Evolutionary conservation across 495 filamentous ascomycete genomes (phyloP), one percentile per base, ranked within the genome.

Genomic region (Penicillium atrosanguineum): DNA sequence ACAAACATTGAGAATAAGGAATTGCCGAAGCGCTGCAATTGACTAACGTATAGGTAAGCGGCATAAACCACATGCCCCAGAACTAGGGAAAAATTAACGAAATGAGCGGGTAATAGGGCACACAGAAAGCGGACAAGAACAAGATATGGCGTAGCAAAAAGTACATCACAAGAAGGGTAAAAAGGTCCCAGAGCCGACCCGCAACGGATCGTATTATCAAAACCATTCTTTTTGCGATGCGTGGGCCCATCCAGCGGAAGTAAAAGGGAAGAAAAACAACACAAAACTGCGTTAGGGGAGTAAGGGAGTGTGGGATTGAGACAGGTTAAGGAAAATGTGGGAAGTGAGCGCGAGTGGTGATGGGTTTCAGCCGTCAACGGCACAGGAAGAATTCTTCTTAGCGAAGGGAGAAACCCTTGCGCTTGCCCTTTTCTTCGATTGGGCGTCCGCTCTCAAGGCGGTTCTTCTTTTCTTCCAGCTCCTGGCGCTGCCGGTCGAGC

Each of bases 401-500:
- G 77, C 93, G 92, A 61, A 98, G 86, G 45, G 94, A 98, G 82
- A 98, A 98, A 42, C 94, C 94, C 88, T 97, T 97, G 77, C 89
- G 83, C 76, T 89, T 88, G 62, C 74, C 75, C 80, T 96, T 92
- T 79, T 97, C 90, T 79, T 97, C 94, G 79, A 97, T 74, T 51
- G 95, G 95, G 62, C 93, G 79, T 64, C 94, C 94, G 65, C 83
- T 95, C 75, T 98, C 94, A 76, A 98, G 76, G 57, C 94, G 84
- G 47, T 79, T 60, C 77, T 97, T 98, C 87, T 98, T 98, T 70
- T 98, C 94, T 67, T 98, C 94, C 62, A 98, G 82, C 71, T 98
- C 94, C 69, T 81, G 68, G 68, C 91, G 86, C 77, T 97, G 95
- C 55, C 90, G 83, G 63, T 98, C 95, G 53, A 98, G 83, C 74